Evolutionary conservation across 306 rosid genomes (phyloP).

Genomic region (Clitoria ternatea): DNA sequence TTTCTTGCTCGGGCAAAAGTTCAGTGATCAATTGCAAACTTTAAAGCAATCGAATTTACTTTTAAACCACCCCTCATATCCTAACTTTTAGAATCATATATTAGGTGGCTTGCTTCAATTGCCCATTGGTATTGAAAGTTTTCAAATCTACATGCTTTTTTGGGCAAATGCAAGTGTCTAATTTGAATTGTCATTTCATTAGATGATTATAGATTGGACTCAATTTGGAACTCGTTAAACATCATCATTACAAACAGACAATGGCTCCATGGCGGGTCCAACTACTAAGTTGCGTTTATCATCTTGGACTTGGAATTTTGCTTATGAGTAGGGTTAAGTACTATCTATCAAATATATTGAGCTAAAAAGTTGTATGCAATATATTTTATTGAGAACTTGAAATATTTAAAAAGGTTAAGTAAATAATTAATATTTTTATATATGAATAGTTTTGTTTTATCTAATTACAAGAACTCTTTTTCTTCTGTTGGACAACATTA

Average conservation of each 20-base stretch:
- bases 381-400: neutral
- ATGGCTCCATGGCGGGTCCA: slow-evolving; percentile 13
- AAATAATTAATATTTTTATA: neutral
- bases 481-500: neutral
- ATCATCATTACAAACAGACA: slow-evolving; percentile 15
- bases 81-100: slow-evolving; percentile 9
- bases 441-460: neutral
- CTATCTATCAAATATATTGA: too few species aligned
- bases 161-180: neutral
- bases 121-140: neutral
- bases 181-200: slow-evolving; percentile 6
- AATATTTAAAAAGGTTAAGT: neutral
- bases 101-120: slow-evolving; percentile 32
- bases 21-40: slow-evolving; percentile 8
- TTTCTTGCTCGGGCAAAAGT: slow-evolving; percentile 26
- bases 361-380: too few species aligned
- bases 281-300: neutral
- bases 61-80: slow-evolving; percentile 19
- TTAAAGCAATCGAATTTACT: slow-evolving; percentile 26
- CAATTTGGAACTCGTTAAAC: slow-evolving; percentile 26
- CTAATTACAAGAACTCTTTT: neutral
- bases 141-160: neutral
- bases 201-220: slow-evolving; percentile 23
- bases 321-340: neutral
- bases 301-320: slow-evolving; percentile 4